A percentile compares a stretch with the other conserved stretches of the same genome.
Conservation (phyloP, 2,329 filamentous ascomycete species). For the Ascochyta clinopodiicola region DNA sequence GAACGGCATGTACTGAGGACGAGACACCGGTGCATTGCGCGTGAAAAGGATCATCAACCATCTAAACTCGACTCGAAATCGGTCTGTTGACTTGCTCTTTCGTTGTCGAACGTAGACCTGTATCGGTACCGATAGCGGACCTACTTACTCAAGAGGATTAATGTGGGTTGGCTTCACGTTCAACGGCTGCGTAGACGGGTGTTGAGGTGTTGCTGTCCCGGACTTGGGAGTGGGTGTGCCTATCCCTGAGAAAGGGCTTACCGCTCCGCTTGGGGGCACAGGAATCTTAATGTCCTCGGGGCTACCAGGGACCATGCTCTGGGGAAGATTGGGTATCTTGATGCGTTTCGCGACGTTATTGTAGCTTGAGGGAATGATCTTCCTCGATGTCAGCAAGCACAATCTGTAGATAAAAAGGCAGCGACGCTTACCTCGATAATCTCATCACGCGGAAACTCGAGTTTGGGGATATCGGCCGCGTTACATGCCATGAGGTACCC, state of each 20-base stretch:
- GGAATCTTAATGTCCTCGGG: slow-evolving; percentile 84
- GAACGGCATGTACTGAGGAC: background rate
- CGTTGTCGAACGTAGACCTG: slow-evolving; percentile 28
- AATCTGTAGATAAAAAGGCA: slow-evolving; percentile 17
- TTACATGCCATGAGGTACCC: slow-evolving; percentile 99
- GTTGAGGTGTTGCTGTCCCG: slow-evolving; percentile 35
- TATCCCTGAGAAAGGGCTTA: slow-evolving; percentile 53
- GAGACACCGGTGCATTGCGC: background rate
- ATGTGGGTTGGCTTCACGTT: slow-evolving; percentile 38
- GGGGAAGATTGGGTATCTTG: slow-evolving; percentile 74
- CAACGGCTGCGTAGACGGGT: slow-evolving; percentile 28
- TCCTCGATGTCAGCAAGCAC: slow-evolving; percentile 15
- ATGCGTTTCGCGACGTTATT: slow-evolving; percentile 95
- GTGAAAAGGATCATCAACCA: slow-evolving; percentile 13
- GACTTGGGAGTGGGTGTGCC: slow-evolving; percentile 45
- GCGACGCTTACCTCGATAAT: slow-evolving; percentile 77
- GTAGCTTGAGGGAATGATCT: slow-evolving; percentile 95
- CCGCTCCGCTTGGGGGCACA: slow-evolving; percentile 65
- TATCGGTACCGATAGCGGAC: slow-evolving; percentile 23
- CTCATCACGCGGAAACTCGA: slow-evolving; percentile 93
- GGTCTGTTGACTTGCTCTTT: slow-evolving; percentile 30
- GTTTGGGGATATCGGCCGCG: slow-evolving; percentile 88
- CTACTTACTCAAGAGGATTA: slow-evolving; percentile 38
- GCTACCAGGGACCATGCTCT: slow-evolving; percentile 74
- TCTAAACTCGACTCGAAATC: slow-evolving; percentile 25